Evolutionary conservation across 2,329 filamentous ascomycete species (phyloP), one percentile per base, ranked within the genome.

Genomic region (Xylariaceae sp.): DNA sequence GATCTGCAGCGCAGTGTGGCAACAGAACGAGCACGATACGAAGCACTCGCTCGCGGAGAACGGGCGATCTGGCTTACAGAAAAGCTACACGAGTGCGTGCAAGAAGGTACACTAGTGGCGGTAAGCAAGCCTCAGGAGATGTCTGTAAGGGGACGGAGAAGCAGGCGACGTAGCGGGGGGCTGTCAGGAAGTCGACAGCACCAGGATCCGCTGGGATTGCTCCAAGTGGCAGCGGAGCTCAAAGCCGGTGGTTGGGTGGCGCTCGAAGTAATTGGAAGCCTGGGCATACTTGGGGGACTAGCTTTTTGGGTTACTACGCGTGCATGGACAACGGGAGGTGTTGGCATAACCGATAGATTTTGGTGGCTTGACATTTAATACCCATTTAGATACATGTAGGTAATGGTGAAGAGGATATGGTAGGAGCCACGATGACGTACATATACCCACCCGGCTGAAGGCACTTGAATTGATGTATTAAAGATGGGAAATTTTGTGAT

Each of bases 131-230:
- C 64, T 27, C 57, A 44, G 45, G 50, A 45, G 19, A 60, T 56
- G 11, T 60, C 55, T 57, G 63, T 49, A 51, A 56, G 22, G 42
- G 59, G 33, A 47, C 48, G 44, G 47, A 52, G 38, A 48, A 40
- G 27, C 4, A 41, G 42, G 37, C 49, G 42, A 35, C 41, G 48
- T 14, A 8, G 16, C 12, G 4, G 27, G 14, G 40, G 34, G 14
- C 19, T 17, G 35, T 47, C 53, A 25, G 55, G 47, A 47, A 60
- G 57, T 22, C 44, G 55, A 40, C 52, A 55, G 21, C 75, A 81
- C 25, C 77, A 86, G 48, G 91, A 96, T 63, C 91, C 91, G 1
- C 72, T 95, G 0, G 90, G 90, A 0, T 64, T 95, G 27, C 73
- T 94, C 41, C 75, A 83, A 50, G 76, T 90, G 52, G 79, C 80